Percentiles rank a stretch among this genome's conserved stretches.
Conservation (phyloP, 1,284 basidiomycete species). For the Puccinia polysora region DNA sequence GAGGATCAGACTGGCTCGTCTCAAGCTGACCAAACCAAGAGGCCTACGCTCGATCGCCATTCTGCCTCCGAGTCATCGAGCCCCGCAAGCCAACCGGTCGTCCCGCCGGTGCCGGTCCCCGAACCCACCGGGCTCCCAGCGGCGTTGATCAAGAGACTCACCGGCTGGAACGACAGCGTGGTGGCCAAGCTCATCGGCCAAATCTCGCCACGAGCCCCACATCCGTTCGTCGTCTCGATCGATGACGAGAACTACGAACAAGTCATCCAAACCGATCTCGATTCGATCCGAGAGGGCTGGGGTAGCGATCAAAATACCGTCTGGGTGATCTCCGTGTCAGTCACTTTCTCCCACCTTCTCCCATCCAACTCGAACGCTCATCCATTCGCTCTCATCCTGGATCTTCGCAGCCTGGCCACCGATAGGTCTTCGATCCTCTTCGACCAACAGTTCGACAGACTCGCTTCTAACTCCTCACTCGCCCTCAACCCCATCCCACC, state of each 20-base stretch:
- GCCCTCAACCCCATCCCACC: conserved; percentile 28
- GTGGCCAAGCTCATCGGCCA: conserved; percentile 35
- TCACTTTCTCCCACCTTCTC: neutral
- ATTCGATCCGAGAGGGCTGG: conserved; percentile 33
- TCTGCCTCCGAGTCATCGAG: no score
- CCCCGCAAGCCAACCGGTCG: no score
- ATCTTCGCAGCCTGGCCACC: conserved; percentile 14
- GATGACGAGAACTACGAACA: conserved; percentile 30
- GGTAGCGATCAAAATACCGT: conserved; percentile 35
- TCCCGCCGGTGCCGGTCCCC: neutral
- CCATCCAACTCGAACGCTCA: neutral
- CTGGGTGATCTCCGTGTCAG: conserved; percentile 40
- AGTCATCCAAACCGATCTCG: conserved; percentile 34
- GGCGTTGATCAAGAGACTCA: conserved; percentile 25
- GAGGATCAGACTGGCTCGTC: neutral
- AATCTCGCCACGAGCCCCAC: conserved; percentile 19
- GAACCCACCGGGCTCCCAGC: conserved; percentile 28
- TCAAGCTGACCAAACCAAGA: neutral
- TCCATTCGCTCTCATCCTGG: neutral
- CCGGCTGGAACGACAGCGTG: conserved; percentile 35
- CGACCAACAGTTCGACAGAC: conserved; percentile 33
- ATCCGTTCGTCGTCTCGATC: conserved; percentile 40
- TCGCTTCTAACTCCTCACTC: conserved; percentile 36
- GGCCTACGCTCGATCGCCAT: neutral
- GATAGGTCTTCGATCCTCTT: conserved; percentile 36